phyloP scores from a whole-genome alignment of 257 asterid genomes.

The Voacanga thouarsii region DNA sequence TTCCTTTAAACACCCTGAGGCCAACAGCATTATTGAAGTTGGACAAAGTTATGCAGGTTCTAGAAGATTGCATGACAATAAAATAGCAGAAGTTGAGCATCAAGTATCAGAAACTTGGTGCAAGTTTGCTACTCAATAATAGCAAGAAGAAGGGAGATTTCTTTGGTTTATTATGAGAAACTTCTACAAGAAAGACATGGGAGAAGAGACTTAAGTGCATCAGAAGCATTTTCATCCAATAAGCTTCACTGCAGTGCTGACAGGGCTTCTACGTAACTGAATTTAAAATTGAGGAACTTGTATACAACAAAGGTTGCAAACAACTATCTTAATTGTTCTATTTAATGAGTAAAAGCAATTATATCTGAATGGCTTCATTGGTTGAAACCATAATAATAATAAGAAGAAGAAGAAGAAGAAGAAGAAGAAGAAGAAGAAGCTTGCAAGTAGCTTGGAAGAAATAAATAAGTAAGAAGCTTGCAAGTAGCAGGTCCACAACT shows the following conservation, averaged over 20 bases:
- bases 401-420: too few species aligned
- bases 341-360: neutral
- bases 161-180: neutral
- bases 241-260: neutral
- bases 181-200: neutral
- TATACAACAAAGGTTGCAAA: neutral
- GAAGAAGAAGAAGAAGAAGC: too few species aligned
- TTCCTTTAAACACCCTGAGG: conserved; percentile 1
- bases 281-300: neutral
- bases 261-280: neutral
- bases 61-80: neutral
- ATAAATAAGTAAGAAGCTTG: too few species aligned
- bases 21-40: neutral
- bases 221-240: neutral
- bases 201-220: neutral
- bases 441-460: too few species aligned
- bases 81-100: neutral
- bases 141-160: neutral
- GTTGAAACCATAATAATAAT: neutral
- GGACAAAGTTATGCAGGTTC: neutral
- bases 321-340: neutral
- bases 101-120: neutral
- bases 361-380: neutral
- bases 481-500: neutral
- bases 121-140: neutral